Conservation (phyloP, 208 protist species). For the Wallacemonas sp. region DNA sequence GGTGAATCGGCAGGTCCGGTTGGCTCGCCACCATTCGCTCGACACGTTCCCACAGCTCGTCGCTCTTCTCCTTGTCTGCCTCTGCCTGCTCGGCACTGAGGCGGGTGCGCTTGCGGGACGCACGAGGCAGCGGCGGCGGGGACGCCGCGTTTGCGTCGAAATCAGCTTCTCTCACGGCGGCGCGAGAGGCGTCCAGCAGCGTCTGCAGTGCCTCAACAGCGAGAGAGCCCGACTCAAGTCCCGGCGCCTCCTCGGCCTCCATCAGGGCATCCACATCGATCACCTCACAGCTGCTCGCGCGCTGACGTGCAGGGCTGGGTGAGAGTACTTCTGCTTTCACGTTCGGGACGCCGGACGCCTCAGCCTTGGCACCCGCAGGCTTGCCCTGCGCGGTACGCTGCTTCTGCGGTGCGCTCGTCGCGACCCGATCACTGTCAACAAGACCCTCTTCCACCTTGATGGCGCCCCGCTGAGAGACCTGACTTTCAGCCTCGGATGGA, state of each 20-base stretch:
- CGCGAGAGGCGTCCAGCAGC: neutral
- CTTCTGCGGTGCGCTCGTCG: neutral
- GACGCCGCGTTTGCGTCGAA: too few species aligned
- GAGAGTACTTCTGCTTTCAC: neutral
- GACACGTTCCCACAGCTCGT: neutral
- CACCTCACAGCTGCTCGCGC: slow-evolving; percentile 14
- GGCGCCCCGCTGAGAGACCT: neutral
- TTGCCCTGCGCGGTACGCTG: too few species aligned
- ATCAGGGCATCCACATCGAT: slow-evolving; percentile 83
- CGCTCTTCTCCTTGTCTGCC: neutral
- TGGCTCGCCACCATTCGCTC: neutral
- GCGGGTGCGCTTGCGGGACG: neutral
- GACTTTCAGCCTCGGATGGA: neutral
- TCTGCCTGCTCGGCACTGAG: neutral
- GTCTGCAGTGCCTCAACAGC: neutral
- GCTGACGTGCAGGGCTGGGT: neutral
- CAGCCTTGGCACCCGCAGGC: neutral
- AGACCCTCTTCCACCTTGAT: slow-evolving; percentile 5
- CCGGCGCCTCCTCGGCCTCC: slow-evolving; percentile 46
- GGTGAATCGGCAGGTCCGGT: neutral
- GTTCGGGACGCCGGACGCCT: too few species aligned
- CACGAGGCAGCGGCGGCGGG: too few species aligned
- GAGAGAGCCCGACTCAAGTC: slow-evolving; percentile 9
- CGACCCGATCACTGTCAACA: neutral
- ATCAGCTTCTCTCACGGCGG: too few species aligned